These are phyloP conservation scores for Puccinia triticina DNA, from an alignment of 1,284 basidiomycete species.

Conservation along the genomic window DNA sequence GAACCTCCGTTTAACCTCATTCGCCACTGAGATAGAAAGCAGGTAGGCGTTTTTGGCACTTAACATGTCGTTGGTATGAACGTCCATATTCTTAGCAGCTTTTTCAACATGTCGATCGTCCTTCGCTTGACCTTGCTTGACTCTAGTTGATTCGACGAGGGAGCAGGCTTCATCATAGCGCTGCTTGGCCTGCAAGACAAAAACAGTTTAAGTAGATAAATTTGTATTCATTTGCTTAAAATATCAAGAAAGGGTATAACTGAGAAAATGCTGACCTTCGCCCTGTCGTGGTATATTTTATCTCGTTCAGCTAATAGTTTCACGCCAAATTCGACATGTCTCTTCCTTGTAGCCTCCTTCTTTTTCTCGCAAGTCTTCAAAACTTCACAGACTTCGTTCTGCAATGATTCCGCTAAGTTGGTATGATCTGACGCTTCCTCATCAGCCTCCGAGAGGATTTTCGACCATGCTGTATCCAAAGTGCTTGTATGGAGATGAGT, in stretches of 20 bases:
- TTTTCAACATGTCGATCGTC: slow-evolving; percentile 77
- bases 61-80: slow-evolving; percentile 73
- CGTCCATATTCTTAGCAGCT: slow-evolving; percentile 71
- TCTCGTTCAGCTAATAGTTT: slow-evolving; percentile 73
- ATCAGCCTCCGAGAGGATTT: slow-evolving; percentile 68
- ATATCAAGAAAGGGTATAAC: background rate
- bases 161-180: slow-evolving; percentile 79
- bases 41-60: slow-evolving; percentile 79
- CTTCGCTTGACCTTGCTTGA: slow-evolving; percentile 59
- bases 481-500: slow-evolving; percentile 64
- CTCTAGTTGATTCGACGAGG: slow-evolving; percentile 63
- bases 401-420: slow-evolving; percentile 69
- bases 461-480: slow-evolving; percentile 69
- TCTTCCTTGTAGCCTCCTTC: slow-evolving; percentile 71
- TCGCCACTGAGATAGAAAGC: slow-evolving; percentile 70
- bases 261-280: slow-evolving; percentile 65
- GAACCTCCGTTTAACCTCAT: slow-evolving; percentile 70
- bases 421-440: slow-evolving; percentile 71
- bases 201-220: background rate
- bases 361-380: slow-evolving; percentile 68
- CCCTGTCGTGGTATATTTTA: slow-evolving; percentile 68
- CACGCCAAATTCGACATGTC: slow-evolving; percentile 72
- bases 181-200: slow-evolving; percentile 67
- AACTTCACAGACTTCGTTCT: slow-evolving; percentile 69
- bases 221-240: background rate